Evolutionary conservation across 2,329 filamentous ascomycete genomes (phyloP), one percentile per base, ranked within the genome.

Genomic region (Elsinoe arachidis): DNA sequence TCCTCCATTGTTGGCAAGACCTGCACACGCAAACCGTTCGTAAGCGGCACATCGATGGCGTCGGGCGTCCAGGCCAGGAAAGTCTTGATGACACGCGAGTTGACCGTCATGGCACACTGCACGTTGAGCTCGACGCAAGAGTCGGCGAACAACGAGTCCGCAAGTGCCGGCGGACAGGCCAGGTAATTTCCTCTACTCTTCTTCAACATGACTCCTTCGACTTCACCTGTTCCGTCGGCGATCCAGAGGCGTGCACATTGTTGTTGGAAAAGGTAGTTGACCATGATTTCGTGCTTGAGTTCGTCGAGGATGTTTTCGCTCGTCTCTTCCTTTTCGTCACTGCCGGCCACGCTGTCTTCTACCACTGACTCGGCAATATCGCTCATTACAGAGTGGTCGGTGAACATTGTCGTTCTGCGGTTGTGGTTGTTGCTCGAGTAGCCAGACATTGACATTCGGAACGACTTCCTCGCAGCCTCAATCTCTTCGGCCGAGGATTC

Each of bases 251-350:
- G 80, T 11, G 81, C 80, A 66, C 85, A 89, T 72, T 90, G 86
- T 68, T 90, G 86, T 69, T 90, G 87, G 70, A 89, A 89, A 23
- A 91, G 76, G 68, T 88, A 89, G 72, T 88, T 90, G 60, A 88
- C 86, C 86, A 90, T 90, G 60, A 90, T 85, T 70, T 90, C 87
- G 66, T 89, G 84, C 70, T 86, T 88, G 71, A 89, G 86, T 61
- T 88, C 85, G 59, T 88, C 84, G 10, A 87, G 70, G 59, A 85
- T 78, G 21, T 67, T 70, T 14, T 43, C 43, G 53, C 38, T 55
- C 6, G n/a, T 41, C 17, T 55, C 54, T 5, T 37, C 34, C 33
- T 56, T 63, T 35, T 56, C 51, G 38, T 58, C 58, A 44, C 15
- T 17, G 19, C 53, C 38, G 12, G 34, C 49, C 30, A 55, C 12